A percentile compares a stretch with the other conserved stretches of the same genome.
phyloP scores from a whole-genome alignment of 2,329 filamentous ascomycete genomes.

The Paecilomyces fulvus region DNA sequence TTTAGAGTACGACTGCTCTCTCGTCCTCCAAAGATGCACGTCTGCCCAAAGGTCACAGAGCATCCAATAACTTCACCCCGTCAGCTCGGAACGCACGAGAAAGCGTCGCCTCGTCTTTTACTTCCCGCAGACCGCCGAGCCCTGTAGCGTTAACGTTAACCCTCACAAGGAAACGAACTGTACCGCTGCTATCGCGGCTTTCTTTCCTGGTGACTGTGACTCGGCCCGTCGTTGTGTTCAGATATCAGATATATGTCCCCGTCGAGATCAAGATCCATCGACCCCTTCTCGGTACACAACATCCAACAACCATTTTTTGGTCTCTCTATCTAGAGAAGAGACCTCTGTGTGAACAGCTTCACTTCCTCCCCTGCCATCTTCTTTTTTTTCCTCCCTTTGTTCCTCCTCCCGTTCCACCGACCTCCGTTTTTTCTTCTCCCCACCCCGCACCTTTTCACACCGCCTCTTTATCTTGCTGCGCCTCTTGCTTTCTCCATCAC shows the following conservation, averaged over 20 bases:
- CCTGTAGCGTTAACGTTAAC: background rate
- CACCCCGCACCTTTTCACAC: conserved; percentile 8
- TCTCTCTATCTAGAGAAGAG: background rate
- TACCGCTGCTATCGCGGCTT: background rate
- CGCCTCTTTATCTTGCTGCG: conserved; percentile 5
- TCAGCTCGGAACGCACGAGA: conserved; percentile 21
- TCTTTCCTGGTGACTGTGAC: background rate
- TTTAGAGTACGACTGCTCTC: conserved; percentile 11
- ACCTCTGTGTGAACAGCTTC: conserved; percentile 5
- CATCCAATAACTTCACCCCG: conserved; percentile 24
- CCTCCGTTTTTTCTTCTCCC: conserved; percentile 5
- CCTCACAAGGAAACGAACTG: background rate
- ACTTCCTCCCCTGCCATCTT: conserved; percentile 2
- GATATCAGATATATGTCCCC: conserved; percentile 1
- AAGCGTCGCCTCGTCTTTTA: conserved; percentile 25
- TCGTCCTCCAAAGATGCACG: conserved; percentile 15
- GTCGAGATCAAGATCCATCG: background rate
- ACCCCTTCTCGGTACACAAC: background rate
- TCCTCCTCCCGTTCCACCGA: conserved; percentile 1
- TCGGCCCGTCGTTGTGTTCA: conserved; percentile 1
- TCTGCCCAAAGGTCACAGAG: conserved; percentile 25
- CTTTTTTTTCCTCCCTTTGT: conserved; percentile 1
- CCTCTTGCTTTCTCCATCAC: conserved; percentile 1
- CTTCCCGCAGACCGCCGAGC: conserved; percentile 19
- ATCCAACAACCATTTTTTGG: background rate